Base-by-base conservation (phyloP, 75 land plant genomes). In the Cupressus sempervirens region DNA sequence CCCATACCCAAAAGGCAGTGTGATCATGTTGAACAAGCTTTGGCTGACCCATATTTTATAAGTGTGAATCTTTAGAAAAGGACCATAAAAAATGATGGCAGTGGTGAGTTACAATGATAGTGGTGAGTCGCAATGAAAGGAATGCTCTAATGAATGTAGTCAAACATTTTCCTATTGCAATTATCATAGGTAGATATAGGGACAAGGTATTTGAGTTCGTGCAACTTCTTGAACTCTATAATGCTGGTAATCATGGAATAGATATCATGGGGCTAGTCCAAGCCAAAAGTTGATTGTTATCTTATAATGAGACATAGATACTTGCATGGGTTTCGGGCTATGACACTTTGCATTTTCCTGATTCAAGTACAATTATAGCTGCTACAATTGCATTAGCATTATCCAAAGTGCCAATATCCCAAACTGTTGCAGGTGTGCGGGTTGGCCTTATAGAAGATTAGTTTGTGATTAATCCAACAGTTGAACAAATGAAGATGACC, bases 201-300 rank as follows among this genome's bases (percentile, higher is more conserved):
- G 97, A 95, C 81, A 93, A 93, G 98, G 98, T 95, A 43, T 95
- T 79, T 91, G 94, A 95, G 36, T 93, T 97, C 88, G 99, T 95
- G 62, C 94, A 92, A 83, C 85, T 97, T 84, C 87, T 92, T 15
- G 99, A 95, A 83, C 94, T 97, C 26, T 97, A 94, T 82, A 95
- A 97, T 88, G 99, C 98, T 68, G 99, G 99, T 32, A 97, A 98
- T 88, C 99, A 97, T 92, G 99, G 99, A 36, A 97, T 97, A 98
- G 99, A 97, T 87, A 97, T 97, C 15, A 92, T 93, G 93, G 88
- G 96, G 23, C 99, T 98, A 72, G 90, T 89, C 11, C 68, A 85
- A 46, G 89, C n/a, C n/a, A n/a, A n/a, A n/a, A n/a, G n/a, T n/a
- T n/a, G n/a, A n/a, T n/a, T n/a, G n/a, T n/a, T n/a, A n/a, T n/a